A percentile compares a stretch with the other conserved stretches of the same genome.
Conservation (phyloP, 1,284 basidiomycete genomes). For the Leccinum fallax region DNA sequence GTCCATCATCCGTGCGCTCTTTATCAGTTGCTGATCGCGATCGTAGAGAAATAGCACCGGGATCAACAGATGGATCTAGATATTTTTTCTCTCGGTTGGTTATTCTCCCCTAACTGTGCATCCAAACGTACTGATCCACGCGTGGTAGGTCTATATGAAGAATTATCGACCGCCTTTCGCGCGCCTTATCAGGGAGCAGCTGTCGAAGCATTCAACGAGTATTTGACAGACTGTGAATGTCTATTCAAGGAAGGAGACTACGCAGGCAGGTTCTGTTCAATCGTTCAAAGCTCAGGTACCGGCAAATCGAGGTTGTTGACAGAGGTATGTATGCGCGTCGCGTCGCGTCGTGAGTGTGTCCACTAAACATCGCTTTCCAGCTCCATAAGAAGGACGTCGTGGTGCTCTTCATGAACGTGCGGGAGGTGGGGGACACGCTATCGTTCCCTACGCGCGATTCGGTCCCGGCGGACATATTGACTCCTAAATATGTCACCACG, state of each 20-base stretch:
- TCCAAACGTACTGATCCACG: not conserved
- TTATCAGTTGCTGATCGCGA: not conserved
- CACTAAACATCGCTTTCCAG: not conserved
- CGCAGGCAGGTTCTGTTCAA: conserved; percentile 20
- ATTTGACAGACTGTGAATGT: conserved; percentile 12
- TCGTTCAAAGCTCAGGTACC: conserved; percentile 28
- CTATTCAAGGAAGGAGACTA: conserved; percentile 11
- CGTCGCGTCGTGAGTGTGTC: too few relatives aligned
- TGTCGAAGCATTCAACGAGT: conserved; percentile 19
- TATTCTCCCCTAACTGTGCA: not conserved
- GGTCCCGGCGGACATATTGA: conserved; percentile 15
- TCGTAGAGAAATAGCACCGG: not conserved
- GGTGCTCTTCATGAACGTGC: conserved; percentile 25
- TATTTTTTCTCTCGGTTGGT: not conserved
- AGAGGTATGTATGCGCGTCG: conserved; percentile 11
- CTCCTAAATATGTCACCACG: not conserved
- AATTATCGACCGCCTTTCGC: not conserved
- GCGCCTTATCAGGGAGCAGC: conserved; percentile 9
- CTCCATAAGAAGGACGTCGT: conserved; percentile 12
- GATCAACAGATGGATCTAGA: not conserved
- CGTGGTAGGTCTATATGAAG: not conserved
- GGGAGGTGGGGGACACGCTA: not conserved
- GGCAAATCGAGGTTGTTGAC: conserved; percentile 26
- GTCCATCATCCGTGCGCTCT: not conserved
- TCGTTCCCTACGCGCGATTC: conserved; percentile 14